A percentile compares a stretch with the other conserved stretches of the same genome.
These are phyloP conservation scores for Penicillium tannophilum DNA, from an alignment of 495 filamentous ascomycete species.

Conservation along the genomic window DNA sequence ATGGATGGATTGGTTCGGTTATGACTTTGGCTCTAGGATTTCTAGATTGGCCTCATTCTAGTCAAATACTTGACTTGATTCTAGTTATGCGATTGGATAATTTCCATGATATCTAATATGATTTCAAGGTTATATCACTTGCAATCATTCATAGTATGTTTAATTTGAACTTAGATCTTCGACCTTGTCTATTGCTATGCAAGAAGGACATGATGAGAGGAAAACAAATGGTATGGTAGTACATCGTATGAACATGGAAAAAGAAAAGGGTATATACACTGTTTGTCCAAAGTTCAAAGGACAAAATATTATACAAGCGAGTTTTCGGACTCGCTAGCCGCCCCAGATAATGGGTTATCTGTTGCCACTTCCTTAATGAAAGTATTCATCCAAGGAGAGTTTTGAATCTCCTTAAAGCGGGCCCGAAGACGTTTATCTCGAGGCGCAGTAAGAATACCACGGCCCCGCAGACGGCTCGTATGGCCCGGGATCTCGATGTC, in stretches of 20 bases:
- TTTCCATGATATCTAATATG: too few species aligned
- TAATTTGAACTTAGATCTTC: too few species aligned
- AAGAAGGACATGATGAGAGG: not conserved
- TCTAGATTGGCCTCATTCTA: not conserved
- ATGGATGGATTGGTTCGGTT: not conserved
- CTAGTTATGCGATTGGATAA: not conserved
- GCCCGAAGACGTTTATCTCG: conserved; percentile 1
- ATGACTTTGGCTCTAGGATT: not conserved
- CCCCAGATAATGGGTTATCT: not conserved
- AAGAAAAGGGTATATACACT: conserved; percentile 6
- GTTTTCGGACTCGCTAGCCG: not conserved
- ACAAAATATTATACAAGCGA: conserved; percentile 1
- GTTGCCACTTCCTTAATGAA: not conserved
- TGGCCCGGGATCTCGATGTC: conserved; percentile 40
- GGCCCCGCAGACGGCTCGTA: conserved; percentile 22
- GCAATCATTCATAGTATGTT: too few species aligned
- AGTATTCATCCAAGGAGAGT: conserved; percentile 13
- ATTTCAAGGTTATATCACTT: too few species aligned
- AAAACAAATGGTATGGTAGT: not conserved
- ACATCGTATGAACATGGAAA: conserved; percentile 2
- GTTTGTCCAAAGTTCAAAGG: not conserved
- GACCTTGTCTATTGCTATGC: not conserved
- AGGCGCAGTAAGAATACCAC: conserved; percentile 8
- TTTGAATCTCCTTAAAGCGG: conserved; percentile 10
- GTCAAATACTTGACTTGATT: not conserved